phyloP scores from a whole-genome alignment of 768 basidiomycete species.

The Inosperma sp. region DNA sequence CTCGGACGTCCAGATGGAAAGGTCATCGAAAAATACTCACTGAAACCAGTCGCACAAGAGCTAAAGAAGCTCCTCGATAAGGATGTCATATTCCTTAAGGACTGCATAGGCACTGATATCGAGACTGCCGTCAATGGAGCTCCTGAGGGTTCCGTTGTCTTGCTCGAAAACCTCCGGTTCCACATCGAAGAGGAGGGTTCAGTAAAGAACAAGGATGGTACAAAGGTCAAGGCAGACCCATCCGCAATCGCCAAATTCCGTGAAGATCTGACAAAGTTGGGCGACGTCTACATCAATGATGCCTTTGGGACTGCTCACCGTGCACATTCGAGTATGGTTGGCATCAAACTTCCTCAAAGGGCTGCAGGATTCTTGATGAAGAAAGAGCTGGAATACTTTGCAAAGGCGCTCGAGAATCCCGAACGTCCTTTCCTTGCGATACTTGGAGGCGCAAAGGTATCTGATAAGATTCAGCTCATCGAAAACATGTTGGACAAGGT shows the following conservation, averaged over 20 bases:
- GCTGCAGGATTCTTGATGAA: slow-evolving; percentile 97
- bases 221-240: slow-evolving; percentile 91
- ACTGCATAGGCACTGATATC: slow-evolving; percentile 83
- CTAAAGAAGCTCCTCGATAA: slow-evolving; percentile 68
- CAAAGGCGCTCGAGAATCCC: slow-evolving; percentile 92
- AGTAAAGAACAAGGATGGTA: slow-evolving; percentile 87
- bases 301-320: slow-evolving; percentile 99
- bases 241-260: slow-evolving; percentile 79
- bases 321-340: slow-evolving; percentile 98
- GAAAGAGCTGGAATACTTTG: slow-evolving; percentile 98
- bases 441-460: slow-evolving; percentile 97
- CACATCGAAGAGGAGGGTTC: slow-evolving; percentile 98
- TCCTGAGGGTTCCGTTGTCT: slow-evolving; percentile 64
- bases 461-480: slow-evolving; percentile 98
- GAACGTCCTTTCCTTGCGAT: slow-evolving; percentile 97
- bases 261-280: slow-evolving; percentile 82
- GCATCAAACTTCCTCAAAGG: slow-evolving; percentile 85
- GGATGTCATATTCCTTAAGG: slow-evolving; percentile 74
- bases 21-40: slow-evolving; percentile 81
- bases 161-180: slow-evolving; percentile 97
- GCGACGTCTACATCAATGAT: slow-evolving; percentile 97
- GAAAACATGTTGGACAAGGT: slow-evolving; percentile 99
- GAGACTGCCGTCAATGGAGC: slow-evolving; percentile 73
- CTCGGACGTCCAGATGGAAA: slow-evolving; percentile 96
- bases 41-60: slow-evolving; percentile 81